Evolutionary conservation across 108 stramenopile genomes (phyloP).

Genomic region (Fistulifera pelliculosa): DNA sequence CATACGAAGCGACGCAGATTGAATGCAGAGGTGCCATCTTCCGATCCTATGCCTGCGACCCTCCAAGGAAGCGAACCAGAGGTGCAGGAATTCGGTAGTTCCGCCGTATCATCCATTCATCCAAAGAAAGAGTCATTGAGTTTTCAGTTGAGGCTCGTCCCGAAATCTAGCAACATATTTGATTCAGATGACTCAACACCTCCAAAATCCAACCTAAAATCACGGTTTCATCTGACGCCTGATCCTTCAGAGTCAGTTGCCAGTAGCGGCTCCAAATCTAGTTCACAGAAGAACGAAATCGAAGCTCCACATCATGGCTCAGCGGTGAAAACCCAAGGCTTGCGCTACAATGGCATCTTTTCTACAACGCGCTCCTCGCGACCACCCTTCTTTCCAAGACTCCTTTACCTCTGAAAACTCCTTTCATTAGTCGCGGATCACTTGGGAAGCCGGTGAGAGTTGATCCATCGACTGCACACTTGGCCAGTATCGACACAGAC

Average conservation of each 20-base stretch:
- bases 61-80: no score
- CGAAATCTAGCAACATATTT: not conserved
- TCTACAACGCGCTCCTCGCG: no score
- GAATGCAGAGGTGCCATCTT: conserved; percentile 2
- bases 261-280: not conserved
- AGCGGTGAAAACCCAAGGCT: not conserved
- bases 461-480: not conserved
- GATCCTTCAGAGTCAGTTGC: not conserved
- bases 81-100: no score
- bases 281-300: not conserved
- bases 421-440: not conserved
- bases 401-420: not conserved
- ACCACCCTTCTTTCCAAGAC: conserved; percentile 3
- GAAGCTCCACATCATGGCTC: not conserved
- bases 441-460: conserved; percentile 1
- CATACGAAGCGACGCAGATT: not conserved
- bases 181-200: not conserved
- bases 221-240: conserved; percentile 4
- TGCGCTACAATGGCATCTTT: not conserved
- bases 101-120: no score
- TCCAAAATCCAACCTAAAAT: not conserved
- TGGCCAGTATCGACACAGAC: no score
- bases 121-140: not conserved
- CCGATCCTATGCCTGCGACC: not conserved
- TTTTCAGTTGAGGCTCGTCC: not conserved